These are phyloP conservation scores for Candida alai DNA, from an alignment of 805 yeast genomes.

Conservation along the genomic window DNA sequence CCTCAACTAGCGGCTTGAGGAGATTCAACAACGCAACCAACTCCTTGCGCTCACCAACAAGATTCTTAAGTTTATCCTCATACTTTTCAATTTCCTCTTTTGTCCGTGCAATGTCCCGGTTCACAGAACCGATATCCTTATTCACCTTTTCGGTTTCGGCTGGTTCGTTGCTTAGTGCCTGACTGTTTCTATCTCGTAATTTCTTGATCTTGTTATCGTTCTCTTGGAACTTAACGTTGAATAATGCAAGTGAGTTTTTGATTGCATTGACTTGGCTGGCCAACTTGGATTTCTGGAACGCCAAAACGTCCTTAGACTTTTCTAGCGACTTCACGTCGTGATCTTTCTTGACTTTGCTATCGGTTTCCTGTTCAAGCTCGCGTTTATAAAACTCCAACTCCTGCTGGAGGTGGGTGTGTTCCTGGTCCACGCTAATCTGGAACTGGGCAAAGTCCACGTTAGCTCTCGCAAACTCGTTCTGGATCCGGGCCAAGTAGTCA, in stretches of 20 bases:
- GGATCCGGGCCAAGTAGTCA: conserved; percentile 22
- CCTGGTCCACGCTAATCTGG: conserved; percentile 12
- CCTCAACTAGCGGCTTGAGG: conserved; percentile 23
- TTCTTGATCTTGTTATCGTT: conserved; percentile 15
- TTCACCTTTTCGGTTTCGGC: conserved; percentile 20
- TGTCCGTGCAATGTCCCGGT: conserved; percentile 14
- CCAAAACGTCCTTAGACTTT: conserved; percentile 27
- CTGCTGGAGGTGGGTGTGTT: conserved; percentile 18
- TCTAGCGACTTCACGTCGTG: conserved; percentile 29
- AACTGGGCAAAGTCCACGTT: conserved; percentile 18
- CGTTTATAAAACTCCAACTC: conserved; percentile 29
- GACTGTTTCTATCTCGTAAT: conserved; percentile 21
- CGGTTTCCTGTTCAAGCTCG: conserved; percentile 36
- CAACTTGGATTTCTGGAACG: conserved; percentile 30
- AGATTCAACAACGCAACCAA: conserved; percentile 12
- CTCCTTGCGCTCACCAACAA: conserved; percentile 22
- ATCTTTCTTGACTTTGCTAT: conserved; percentile 25
- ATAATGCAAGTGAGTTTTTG: conserved; percentile 17
- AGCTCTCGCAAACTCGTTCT: conserved; percentile 21
- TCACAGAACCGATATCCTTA: conserved; percentile 12
- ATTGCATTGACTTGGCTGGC: conserved; percentile 19
- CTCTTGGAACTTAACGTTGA: conserved; percentile 17
- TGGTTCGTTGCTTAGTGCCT: conserved; percentile 20
- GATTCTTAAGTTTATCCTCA: conserved; percentile 23
- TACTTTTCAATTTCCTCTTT: conserved; percentile 19